Percentiles rank a stretch among this genome's conserved stretches.
phyloP scores from a whole-genome alignment of 495 filamentous ascomycete species.

The Neurospora sp. region DNA sequence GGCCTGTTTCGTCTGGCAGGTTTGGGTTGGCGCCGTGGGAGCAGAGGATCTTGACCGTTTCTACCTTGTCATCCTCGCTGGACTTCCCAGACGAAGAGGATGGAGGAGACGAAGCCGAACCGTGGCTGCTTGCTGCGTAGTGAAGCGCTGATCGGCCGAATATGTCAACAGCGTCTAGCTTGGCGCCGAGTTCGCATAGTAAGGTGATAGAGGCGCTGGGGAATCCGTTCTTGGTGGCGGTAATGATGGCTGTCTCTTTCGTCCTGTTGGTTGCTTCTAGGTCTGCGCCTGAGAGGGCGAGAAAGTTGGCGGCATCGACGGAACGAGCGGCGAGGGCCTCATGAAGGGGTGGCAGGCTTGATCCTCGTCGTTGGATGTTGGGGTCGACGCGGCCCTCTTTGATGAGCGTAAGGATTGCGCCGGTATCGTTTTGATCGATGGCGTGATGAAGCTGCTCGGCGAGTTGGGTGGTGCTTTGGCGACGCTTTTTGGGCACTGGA shows the following conservation, averaged over 20 bases:
- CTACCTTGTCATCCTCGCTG: conserved; percentile 9
- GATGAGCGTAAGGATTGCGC: conserved; percentile 5
- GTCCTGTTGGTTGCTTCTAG: conserved; percentile 5
- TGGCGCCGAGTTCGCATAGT: conserved; percentile 19
- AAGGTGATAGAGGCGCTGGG: conserved; percentile 15
- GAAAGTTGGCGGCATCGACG: conserved; percentile 3
- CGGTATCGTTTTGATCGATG: conserved; percentile 7
- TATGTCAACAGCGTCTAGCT: conserved; percentile 12
- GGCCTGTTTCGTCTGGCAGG: conserved; percentile 12
- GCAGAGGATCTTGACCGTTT: conserved; percentile 15
- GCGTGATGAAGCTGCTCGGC: conserved; percentile 12
- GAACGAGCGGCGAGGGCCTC: conserved; percentile 4
- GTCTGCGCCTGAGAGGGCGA: conserved; percentile 9
- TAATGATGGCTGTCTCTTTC: conserved; percentile 13
- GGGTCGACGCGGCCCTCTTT: conserved; percentile 3
- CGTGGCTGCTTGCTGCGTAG: conserved; percentile 11
- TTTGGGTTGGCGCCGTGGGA: conserved; percentile 15
- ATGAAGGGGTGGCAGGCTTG: conserved; percentile 6
- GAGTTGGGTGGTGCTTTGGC: not conserved
- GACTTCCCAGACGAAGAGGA: not conserved
- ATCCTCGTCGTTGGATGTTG: conserved; percentile 2
- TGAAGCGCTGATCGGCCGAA: conserved; percentile 19
- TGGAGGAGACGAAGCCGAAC: not conserved
- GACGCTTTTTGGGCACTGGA: not conserved
- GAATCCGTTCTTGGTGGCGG: conserved; percentile 16